These are phyloP conservation scores for Fusarium metavorans DNA, from an alignment of 2,329 filamentous ascomycete species.

Conservation along the genomic window DNA sequence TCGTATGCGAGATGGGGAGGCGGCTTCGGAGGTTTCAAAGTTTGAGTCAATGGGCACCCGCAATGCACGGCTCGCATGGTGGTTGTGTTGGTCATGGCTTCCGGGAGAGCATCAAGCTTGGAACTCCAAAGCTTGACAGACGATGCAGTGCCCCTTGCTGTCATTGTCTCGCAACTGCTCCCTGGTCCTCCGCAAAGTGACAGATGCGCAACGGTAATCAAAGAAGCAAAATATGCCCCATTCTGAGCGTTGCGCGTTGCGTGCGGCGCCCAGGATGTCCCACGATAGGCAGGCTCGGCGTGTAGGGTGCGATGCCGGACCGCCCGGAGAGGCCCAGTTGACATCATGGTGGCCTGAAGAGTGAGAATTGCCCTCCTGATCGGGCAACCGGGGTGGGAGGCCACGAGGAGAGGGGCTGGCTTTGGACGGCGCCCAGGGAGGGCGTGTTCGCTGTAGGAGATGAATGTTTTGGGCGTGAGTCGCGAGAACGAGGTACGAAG, in stretches of 20 bases:
- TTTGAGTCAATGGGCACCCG: slow-evolving; percentile 13
- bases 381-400: slow-evolving; percentile 27
- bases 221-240: neutral
- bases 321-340: slow-evolving; percentile 31
- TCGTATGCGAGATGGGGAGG: slow-evolving; percentile 27
- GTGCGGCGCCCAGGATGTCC: neutral
- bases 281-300: slow-evolving; percentile 12
- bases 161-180: neutral
- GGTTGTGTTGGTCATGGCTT: slow-evolving; percentile 21
- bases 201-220: neutral
- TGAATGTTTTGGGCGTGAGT: slow-evolving; percentile 30
- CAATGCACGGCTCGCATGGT: slow-evolving; percentile 34
- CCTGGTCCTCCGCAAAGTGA: neutral
- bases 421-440: slow-evolving; percentile 21
- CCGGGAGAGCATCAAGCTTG: slow-evolving; percentile 21
- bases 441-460: slow-evolving; percentile 28
- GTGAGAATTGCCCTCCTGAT: slow-evolving; percentile 9
- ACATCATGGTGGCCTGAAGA: slow-evolving; percentile 26
- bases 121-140: slow-evolving; percentile 15
- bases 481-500: slow-evolving; percentile 13
- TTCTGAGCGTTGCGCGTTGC: neutral
- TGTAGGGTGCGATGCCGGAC: slow-evolving; percentile 36
- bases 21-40: slow-evolving; percentile 22
- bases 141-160: neutral
- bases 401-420: slow-evolving; percentile 11